Percentiles rank a stretch among this genome's conserved stretches.
Conservation (phyloP, 768 basidiomycete genomes). For the Dentipellis sp. region DNA sequence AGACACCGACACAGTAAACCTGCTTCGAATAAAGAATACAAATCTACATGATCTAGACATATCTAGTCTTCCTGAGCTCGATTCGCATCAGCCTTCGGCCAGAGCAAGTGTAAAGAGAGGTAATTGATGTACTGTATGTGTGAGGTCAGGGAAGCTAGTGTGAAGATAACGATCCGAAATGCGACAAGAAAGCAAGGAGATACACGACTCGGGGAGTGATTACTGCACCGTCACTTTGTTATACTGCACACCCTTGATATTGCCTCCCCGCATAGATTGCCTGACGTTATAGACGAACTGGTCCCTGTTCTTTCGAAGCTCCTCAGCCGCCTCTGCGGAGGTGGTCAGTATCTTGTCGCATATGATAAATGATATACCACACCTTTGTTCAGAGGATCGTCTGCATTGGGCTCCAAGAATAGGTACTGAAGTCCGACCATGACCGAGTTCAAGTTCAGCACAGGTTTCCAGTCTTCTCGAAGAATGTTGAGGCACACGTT, state of each 20-base stretch:
- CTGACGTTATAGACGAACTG: constrained; percentile 81
- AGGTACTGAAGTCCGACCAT: constrained; percentile 98
- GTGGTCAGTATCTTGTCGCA: not conserved
- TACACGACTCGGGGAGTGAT: not conserved
- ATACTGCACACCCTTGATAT: constrained; percentile 71
- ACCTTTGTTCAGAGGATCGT: constrained; percentile 99
- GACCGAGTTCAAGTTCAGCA: constrained; percentile 93
- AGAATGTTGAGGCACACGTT: constrained; percentile 98
- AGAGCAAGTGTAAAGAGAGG: not conserved
- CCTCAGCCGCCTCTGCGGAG: constrained; percentile 85
- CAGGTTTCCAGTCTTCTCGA: constrained; percentile 99
- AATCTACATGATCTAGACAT: not conserved
- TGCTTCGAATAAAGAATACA: constrained; percentile 2
- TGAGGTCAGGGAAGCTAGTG: not conserved
- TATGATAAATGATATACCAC: constrained; percentile 17
- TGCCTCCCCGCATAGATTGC: constrained; percentile 74
- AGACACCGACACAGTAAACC: not conserved
- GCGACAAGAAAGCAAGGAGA: not conserved
- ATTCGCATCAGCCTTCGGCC: not conserved
- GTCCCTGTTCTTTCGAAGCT: constrained; percentile 83
- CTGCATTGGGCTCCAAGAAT: constrained; percentile 97
- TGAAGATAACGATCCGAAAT: not conserved
- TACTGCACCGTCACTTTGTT: constrained; percentile 57
- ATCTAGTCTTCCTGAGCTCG: not conserved
- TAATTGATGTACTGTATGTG: not conserved